A percentile compares a stretch with the other conserved stretches of the same genome.
These are phyloP conservation scores for Gonium pectorale DNA, from an alignment of 139 green algal species.

Conservation along the genomic window DNA sequence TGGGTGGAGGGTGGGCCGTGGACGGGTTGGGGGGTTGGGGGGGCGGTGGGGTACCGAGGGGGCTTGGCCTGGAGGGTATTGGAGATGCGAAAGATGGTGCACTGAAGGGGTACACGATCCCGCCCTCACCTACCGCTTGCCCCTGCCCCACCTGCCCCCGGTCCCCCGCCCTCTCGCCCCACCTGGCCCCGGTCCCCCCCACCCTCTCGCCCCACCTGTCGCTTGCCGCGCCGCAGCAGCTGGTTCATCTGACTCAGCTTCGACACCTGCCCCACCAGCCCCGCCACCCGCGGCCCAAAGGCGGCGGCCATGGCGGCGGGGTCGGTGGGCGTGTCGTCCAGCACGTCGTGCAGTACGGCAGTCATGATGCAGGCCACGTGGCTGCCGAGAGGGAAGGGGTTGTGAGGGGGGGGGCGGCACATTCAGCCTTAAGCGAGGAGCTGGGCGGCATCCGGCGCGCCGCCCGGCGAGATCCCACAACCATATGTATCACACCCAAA, in stretches of 20 bases:
- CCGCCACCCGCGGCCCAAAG: constrained; percentile 82
- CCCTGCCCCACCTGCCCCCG: no score
- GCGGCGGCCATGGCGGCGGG: constrained; percentile 64
- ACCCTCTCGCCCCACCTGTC: constrained; percentile 52
- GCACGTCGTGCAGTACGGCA: constrained; percentile 94
- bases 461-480: no score
- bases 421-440: no score
- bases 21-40: not conserved
- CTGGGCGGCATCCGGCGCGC: no score
- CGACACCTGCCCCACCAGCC: constrained; percentile 84
- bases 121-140: no score
- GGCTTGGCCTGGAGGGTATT: no score
- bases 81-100: no score
- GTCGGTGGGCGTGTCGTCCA: constrained; percentile 87
- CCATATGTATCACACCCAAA: no score
- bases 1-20: not conserved
- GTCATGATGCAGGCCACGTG: constrained; percentile 83
- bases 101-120: no score
- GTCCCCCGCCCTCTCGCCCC: not conserved
- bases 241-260: constrained; percentile 92
- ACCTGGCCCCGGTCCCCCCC: not conserved
- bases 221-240: constrained; percentile 78
- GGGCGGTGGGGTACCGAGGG: not conserved
- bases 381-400: constrained; percentile 51
- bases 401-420: no score